phyloP scores from a whole-genome alignment of 805 yeast species.

The Starmera pachycereana region DNA sequence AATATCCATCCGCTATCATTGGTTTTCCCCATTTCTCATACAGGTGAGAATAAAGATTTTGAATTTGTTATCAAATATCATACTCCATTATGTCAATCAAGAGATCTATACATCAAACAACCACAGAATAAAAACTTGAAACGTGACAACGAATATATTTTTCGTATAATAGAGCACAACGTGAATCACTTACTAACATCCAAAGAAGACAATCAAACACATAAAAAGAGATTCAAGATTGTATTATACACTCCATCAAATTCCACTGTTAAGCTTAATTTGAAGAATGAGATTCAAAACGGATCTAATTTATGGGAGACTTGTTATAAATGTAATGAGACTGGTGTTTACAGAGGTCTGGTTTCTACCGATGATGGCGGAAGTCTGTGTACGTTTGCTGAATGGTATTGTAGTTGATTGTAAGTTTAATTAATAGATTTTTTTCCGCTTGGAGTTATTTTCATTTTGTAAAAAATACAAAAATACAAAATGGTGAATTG shows the following conservation, averaged over 20 bases:
- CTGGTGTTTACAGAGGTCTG: conserved; percentile 77
- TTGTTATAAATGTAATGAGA: conserved; percentile 53
- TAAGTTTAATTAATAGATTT: too few species aligned
- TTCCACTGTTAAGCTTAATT: conserved; percentile 45
- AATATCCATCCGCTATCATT: conserved; percentile 60
- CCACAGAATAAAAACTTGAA: conserved; percentile 69
- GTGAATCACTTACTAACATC: conserved; percentile 26
- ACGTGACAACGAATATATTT: conserved; percentile 49
- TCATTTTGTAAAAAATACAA: too few species aligned
- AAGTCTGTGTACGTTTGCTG: conserved; percentile 85
- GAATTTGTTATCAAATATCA: conserved; percentile 68
- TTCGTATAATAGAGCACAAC: conserved; percentile 45
- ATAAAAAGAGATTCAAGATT: conserved; percentile 28
- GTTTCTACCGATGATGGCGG: conserved; percentile 67
- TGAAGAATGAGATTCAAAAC: conserved; percentile 20
- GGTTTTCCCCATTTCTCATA: conserved; percentile 66
- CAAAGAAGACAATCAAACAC: too few species aligned
- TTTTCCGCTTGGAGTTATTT: too few species aligned
- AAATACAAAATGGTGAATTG: neutral
- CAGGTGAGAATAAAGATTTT: conserved; percentile 50
- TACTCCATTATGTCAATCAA: conserved; percentile 53
- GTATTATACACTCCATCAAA: conserved; percentile 85
- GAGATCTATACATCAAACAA: conserved; percentile 72
- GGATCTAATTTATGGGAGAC: conserved; percentile 45
- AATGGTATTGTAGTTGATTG: conserved; percentile 57